These are phyloP conservation scores for Sporothrix globosa DNA, from an alignment of 2,329 filamentous ascomycete genomes.

Conservation along the genomic window DNA sequence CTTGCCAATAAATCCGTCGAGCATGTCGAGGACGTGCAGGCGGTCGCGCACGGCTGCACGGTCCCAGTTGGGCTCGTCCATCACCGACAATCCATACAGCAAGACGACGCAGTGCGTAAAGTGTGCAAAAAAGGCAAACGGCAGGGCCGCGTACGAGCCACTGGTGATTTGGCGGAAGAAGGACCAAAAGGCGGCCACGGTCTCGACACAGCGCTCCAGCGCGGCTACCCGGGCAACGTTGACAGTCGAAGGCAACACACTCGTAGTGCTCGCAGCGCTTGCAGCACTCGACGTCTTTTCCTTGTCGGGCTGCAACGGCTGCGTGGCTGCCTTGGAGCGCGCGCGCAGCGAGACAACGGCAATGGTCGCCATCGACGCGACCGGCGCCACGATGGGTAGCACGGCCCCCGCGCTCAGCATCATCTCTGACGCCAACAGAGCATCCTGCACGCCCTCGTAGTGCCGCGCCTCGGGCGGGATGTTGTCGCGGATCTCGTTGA, in stretches of 20 bases:
- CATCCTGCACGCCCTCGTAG: slow-evolving; percentile 43
- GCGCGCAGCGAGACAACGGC: slow-evolving; percentile 15
- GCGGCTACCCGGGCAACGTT: slow-evolving; percentile 33
- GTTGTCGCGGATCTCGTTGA: slow-evolving; percentile 38
- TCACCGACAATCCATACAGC: slow-evolving; percentile 42
- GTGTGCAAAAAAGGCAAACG: slow-evolving; percentile 44
- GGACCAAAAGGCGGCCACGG: slow-evolving; percentile 44
- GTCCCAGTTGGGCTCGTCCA: slow-evolving; percentile 49
- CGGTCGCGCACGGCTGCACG: slow-evolving; percentile 41
- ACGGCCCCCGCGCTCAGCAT: slow-evolving; percentile 46
- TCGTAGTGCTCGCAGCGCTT: too few relatives aligned
- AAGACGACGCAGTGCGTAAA: slow-evolving; percentile 43
- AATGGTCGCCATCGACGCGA: slow-evolving; percentile 23
- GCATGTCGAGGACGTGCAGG: slow-evolving; percentile 44
- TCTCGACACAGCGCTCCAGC: slow-evolving; percentile 36
- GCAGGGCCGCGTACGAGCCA: slow-evolving; percentile 41
- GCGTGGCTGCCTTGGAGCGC: not conserved
- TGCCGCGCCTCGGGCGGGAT: slow-evolving; percentile 38
- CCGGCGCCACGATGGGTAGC: slow-evolving; percentile 21
- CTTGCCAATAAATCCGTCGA: slow-evolving; percentile 38
- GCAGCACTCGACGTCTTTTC: too few relatives aligned
- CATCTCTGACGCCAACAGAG: slow-evolving; percentile 46
- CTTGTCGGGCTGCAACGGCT: not conserved
- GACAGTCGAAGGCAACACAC: slow-evolving; percentile 26
- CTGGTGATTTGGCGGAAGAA: slow-evolving; percentile 42